Evolutionary conservation across 148 eudicot genomes (phyloP).

Genomic region (Beta vulgaris): DNA sequence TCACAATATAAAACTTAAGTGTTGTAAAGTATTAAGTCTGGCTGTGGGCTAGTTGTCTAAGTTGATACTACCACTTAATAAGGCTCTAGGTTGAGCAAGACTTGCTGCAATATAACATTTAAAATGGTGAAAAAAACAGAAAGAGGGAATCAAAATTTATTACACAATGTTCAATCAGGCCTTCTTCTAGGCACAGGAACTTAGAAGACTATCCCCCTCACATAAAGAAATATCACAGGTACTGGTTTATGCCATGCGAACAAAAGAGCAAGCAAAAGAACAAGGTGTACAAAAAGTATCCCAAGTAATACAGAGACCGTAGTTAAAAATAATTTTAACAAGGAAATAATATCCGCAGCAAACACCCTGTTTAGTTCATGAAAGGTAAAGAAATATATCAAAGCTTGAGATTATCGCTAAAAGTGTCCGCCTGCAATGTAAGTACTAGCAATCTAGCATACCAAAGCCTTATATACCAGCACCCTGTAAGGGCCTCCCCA

Average conservation of each 20-base stretch:
- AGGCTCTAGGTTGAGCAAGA: not conserved
- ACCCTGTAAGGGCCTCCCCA: too few relatives aligned
- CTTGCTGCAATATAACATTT: not conserved
- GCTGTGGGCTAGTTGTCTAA: not conserved
- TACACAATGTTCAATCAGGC: not conserved
- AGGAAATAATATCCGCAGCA: not conserved
- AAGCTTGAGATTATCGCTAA: not conserved
- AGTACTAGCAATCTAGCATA: not conserved
- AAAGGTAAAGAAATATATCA: not conserved
- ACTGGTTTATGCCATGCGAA: not conserved
- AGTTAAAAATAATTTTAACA: not conserved
- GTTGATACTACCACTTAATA: not conserved
- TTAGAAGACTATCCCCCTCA: not conserved
- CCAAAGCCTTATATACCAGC: too few relatives aligned
- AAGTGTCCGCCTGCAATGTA: not conserved
- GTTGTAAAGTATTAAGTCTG: not conserved
- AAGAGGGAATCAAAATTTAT: not conserved
- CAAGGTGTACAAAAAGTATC: not conserved
- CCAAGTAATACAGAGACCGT: not conserved
- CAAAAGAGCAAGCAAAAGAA: not conserved
- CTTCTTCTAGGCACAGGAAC: not conserved
- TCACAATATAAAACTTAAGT: not conserved
- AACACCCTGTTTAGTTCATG: not conserved
- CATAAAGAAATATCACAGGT: not conserved
- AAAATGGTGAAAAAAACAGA: not conserved